Evolutionary conservation across 305 asterid species (phyloP).

Genomic region (Caryopteris hybrid): DNA sequence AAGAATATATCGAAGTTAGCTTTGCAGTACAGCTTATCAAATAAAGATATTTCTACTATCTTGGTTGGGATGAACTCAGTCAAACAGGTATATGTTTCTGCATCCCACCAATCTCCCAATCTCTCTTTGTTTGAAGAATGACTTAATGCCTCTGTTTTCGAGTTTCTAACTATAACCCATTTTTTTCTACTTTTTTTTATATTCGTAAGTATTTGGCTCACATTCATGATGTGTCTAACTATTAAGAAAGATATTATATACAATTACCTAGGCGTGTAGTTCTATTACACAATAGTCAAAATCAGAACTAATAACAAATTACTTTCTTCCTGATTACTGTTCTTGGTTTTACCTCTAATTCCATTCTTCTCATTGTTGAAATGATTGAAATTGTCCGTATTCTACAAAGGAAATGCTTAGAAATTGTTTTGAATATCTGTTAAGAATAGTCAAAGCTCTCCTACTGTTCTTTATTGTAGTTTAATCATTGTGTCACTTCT

Average conservation of each 20-base stretch:
- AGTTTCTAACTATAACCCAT: background rate
- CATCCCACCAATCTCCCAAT: background rate
- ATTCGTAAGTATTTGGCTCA: background rate
- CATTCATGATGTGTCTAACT: background rate
- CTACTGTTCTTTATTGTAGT: no score
- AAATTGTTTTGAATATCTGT: no score
- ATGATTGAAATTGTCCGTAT: background rate
- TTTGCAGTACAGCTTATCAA: conserved; percentile 75
- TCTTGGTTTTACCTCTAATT: background rate
- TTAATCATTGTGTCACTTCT: no score
- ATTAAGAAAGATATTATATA: background rate
- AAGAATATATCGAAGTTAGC: conserved; percentile 72
- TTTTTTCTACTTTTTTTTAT: background rate
- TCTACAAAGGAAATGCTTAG: no score
- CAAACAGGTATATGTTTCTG: conserved; percentile 48
- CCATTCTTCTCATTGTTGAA: background rate
- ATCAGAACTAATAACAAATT: background rate
- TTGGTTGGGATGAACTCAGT: conserved; percentile 93
- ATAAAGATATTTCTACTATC: conserved; percentile 65
- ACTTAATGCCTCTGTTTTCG: background rate
- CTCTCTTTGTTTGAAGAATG: background rate
- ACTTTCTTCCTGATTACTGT: background rate
- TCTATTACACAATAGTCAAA: background rate
- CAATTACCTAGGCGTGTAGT: background rate
- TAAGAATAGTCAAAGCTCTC: no score